phyloP scores from a whole-genome alignment of 352 stramenopile genomes.

The Hyaloperonospora brassicae region DNA sequence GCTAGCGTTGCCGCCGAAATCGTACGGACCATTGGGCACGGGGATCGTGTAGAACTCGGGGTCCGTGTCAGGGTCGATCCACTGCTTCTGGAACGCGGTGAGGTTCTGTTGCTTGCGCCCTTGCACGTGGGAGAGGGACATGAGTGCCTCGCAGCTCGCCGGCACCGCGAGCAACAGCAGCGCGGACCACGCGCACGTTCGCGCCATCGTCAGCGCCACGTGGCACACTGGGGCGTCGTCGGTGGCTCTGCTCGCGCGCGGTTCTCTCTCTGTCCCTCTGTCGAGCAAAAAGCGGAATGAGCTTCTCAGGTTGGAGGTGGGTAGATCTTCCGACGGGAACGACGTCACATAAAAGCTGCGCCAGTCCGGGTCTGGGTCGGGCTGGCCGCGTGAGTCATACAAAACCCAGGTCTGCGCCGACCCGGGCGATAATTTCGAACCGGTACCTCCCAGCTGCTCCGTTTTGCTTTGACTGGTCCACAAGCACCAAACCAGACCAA shows the following conservation, averaged over 20 bases:
- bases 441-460: slow-evolving; percentile 10
- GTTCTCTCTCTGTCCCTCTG: slow-evolving; percentile 1
- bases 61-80: slow-evolving; percentile 79
- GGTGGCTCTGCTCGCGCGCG: background rate
- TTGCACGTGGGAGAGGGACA: slow-evolving; percentile 21
- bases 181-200: slow-evolving; percentile 1
- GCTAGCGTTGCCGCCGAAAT: slow-evolving; percentile 28
- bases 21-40: slow-evolving; percentile 38
- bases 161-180: slow-evolving; percentile 19
- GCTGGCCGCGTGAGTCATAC: slow-evolving; percentile 1
- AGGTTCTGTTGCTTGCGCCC: slow-evolving; percentile 32
- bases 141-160: slow-evolving; percentile 13
- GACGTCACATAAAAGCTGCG: too few species aligned
- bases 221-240: slow-evolving; percentile 4
- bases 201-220: background rate
- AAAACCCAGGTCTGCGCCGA: background rate
- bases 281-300: slow-evolving; percentile 40
- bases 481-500: background rate
- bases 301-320: background rate
- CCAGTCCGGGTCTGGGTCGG: slow-evolving; percentile 14
- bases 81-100: slow-evolving; percentile 34
- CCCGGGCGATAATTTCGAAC: slow-evolving; percentile 13
- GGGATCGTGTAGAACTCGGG: slow-evolving; percentile 33
- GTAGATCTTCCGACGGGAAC: slow-evolving; percentile 19
- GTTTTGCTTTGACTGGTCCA: slow-evolving; percentile 1